Evolutionary conservation across 805 yeast genomes (phyloP).

Genomic region (Candida insectalens): DNA sequence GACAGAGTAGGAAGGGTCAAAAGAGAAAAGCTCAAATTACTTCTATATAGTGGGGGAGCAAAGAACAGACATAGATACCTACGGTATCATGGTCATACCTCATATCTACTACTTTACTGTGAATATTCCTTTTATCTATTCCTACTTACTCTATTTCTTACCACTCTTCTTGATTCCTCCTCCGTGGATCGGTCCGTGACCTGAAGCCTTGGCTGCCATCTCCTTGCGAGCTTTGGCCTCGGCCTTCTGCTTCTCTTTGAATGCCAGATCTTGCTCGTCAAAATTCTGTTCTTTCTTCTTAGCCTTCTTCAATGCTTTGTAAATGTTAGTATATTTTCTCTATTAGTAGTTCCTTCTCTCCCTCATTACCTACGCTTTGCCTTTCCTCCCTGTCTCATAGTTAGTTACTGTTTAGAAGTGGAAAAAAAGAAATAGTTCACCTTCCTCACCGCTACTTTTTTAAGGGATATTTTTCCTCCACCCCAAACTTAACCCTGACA

Average conservation of each 20-base stretch:
- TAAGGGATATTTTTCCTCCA: not conserved
- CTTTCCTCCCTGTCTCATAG: slow-evolving; percentile 97
- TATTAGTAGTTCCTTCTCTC: not conserved
- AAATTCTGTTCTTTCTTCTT: slow-evolving; percentile 68
- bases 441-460: too few species aligned
- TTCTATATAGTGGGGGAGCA: not conserved
- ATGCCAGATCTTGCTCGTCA: slow-evolving; percentile 86
- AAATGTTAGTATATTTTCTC: slow-evolving; percentile 5
- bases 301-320: slow-evolving; percentile 54
- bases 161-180: slow-evolving; percentile 95
- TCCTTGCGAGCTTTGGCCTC: slow-evolving; percentile 91
- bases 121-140: too few species aligned
- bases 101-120: not conserved
- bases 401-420: slow-evolving; percentile 36
- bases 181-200: slow-evolving; percentile 86
- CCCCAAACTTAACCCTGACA: not conserved
- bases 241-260: slow-evolving; percentile 89
- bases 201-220: slow-evolving; percentile 74
- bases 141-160: slow-evolving; percentile 31
- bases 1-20: too few species aligned
- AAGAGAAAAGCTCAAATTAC: too few species aligned
- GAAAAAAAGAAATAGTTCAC: too few species aligned
- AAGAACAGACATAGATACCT: not conserved
- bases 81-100: not conserved
- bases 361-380: slow-evolving; percentile 57